Base-by-base conservation (phyloP, 1,284 basidiomycete genomes). In the Termitomyces sp. region DNA sequence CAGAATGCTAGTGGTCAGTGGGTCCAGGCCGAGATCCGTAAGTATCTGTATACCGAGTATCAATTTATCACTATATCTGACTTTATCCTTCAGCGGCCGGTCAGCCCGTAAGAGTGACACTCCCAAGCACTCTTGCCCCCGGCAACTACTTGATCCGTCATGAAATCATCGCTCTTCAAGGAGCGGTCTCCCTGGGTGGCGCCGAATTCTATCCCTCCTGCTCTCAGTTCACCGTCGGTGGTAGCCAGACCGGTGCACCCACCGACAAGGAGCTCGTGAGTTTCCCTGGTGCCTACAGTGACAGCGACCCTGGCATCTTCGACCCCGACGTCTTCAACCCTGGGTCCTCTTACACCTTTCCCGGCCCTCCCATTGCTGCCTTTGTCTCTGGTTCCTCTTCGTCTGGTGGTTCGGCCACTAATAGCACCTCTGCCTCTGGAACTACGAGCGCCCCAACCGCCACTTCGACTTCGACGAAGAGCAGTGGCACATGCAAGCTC, bases 141-240 rank as follows among this genome's bases (percentile, higher is more conserved):
- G 88, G 88, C 2, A 72, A 81, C 62, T 90, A 90, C 65, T 74
- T 90, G 54, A 67, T 90, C 60, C 83, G 88, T 2, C 80, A 85
- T 65, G 87, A 90, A 68, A 79, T 90, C 65, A 83, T 90, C 64
- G 80, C 83, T 6, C 78, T 89, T 15, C 88, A 90, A 59, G 72
- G 80, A 39, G 88, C 77, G 13, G 65, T 63, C 46, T 55, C 64
- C 1, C 2, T 49, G 0, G 80, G 81, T 5, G 82, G 82, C 15
- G 86, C 84, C 15, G 86, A 89, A 69, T 88, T 86, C 72, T 90
- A 89, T 65, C 81, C 82, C 0, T 80, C 77, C n/a, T 90, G 87
- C 65, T 67, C 78, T 3, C 88, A 89, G 64, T 62, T 90, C 56
- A 72, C 61, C 21, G 70, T 90, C 40, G 73, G 74, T 1, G 85